phyloP scores from a whole-genome alignment of 169 alveolate genomes.

The Eimeria maxima region DNA sequence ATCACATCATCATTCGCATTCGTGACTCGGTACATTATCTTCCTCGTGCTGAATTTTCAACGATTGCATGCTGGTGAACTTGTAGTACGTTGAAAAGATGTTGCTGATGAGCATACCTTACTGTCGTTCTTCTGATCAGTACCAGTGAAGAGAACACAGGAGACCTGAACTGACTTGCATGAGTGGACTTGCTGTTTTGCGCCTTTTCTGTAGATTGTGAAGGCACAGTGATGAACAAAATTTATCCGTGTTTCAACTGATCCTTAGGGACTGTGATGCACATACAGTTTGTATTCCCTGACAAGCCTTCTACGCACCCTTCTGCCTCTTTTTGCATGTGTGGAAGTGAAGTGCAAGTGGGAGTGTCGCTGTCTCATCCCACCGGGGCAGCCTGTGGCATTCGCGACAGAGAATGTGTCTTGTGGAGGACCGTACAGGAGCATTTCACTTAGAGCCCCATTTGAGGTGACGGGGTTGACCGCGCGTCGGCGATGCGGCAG shows the following conservation, averaged over 20 bases:
- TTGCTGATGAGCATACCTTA: neutral
- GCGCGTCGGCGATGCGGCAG: too few species aligned
- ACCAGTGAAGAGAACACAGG: conserved; percentile 40
- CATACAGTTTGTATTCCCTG: conserved; percentile 62
- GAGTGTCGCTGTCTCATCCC: neutral
- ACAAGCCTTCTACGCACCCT: neutral
- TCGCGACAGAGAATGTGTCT: conserved; percentile 54
- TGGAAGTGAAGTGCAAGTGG: neutral
- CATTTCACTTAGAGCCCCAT: neutral
- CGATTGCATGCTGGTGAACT: too few species aligned
- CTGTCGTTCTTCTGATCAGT: conserved; percentile 47
- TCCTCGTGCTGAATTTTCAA: neutral
- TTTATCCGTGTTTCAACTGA: conserved; percentile 54
- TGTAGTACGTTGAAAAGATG: neutral
- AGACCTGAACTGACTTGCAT: neutral
- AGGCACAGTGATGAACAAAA: conserved; percentile 4
- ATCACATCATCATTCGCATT: neutral
- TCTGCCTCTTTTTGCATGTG: neutral
- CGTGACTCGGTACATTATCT: neutral
- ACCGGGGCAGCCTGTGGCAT: conserved; percentile 73
- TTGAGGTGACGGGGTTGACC: neutral
- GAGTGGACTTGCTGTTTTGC: too few species aligned
- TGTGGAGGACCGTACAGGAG: conserved; percentile 60
- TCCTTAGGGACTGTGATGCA: conserved; percentile 14
- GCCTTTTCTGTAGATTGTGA: neutral